phyloP scores from a whole-genome alignment of 345 rosid species.

The Hypericum perforatum region DNA sequence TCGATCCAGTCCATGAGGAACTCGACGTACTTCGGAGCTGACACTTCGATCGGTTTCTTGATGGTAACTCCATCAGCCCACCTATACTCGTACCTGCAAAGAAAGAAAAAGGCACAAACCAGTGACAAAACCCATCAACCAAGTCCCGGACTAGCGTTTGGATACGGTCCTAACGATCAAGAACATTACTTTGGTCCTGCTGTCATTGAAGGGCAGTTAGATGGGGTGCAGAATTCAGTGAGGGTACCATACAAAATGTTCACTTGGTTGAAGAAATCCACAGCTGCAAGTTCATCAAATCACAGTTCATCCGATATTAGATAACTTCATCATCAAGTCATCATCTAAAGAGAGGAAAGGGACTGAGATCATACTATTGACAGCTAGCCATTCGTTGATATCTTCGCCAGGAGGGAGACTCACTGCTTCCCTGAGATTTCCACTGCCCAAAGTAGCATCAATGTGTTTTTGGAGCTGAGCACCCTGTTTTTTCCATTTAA shows the following conservation, averaged over 20 bases:
- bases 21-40: constrained; percentile 98
- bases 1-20: constrained; percentile 99
- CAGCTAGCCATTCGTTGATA: constrained; percentile 97
- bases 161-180: constrained; percentile 2
- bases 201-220: constrained; percentile 95
- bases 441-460: constrained; percentile 96
- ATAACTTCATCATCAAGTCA: constrained; percentile 13
- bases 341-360: constrained; percentile 12
- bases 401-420: constrained; percentile 99
- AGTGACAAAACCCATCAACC: too few relatives aligned
- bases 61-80: constrained; percentile 99
- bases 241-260: constrained; percentile 97
- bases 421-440: constrained; percentile 97
- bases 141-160: too few relatives aligned
- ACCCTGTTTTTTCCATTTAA: constrained; percentile 59
- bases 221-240: constrained; percentile 94
- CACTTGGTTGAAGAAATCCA: constrained; percentile 99
- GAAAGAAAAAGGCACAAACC: not conserved
- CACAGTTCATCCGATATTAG: not conserved
- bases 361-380: constrained; percentile 48
- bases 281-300: constrained; percentile 57
- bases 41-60: constrained; percentile 96
- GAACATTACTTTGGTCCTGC: constrained; percentile 95
- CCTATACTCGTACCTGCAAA: constrained; percentile 83
- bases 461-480: constrained; percentile 96